Evolutionary conservation across 192 early-diverging fungal genomes (phyloP).

Genomic region (Coemansia sp.): DNA sequence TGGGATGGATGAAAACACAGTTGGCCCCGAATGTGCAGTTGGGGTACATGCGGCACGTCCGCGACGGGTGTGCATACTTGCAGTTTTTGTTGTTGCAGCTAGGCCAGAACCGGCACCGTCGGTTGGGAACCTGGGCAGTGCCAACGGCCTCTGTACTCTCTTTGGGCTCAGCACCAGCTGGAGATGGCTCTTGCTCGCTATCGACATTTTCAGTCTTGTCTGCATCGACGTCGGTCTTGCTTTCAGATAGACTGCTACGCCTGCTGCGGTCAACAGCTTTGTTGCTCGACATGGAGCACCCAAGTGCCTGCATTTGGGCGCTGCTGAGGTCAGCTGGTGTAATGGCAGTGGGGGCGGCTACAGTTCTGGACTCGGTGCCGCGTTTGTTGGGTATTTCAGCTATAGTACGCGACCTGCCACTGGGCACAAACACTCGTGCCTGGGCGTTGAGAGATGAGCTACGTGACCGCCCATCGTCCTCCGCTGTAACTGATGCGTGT

Average conservation of each 20-base stretch:
- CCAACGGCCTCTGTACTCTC: neutral
- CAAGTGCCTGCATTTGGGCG: constrained; percentile 7
- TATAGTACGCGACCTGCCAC: neutral
- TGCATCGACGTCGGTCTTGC: constrained; percentile 7
- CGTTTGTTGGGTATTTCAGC: neutral
- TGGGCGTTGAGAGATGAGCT: constrained; percentile 34
- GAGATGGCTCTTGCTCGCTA: neutral
- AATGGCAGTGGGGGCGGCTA: neutral
- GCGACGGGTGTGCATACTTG: constrained; percentile 49
- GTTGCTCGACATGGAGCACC: neutral
- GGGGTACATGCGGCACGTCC: constrained; percentile 24
- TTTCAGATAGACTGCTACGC: constrained; percentile 10
- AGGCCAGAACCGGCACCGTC: constrained; percentile 54
- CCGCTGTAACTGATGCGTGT: neutral
- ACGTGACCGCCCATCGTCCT: constrained; percentile 11
- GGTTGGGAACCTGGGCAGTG: constrained; percentile 11
- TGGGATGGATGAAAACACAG: constrained; percentile 48
- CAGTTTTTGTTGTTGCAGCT: constrained; percentile 50
- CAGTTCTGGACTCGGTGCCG: neutral
- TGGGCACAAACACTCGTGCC: constrained; percentile 42
- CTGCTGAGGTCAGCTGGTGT: neutral
- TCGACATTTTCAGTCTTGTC: neutral
- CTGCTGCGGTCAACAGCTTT: neutral
- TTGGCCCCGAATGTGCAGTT: constrained; percentile 32
- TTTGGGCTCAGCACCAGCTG: neutral